These are phyloP conservation scores for Malus asiatica DNA, from an alignment of 306 rosid species.

Conservation along the genomic window DNA sequence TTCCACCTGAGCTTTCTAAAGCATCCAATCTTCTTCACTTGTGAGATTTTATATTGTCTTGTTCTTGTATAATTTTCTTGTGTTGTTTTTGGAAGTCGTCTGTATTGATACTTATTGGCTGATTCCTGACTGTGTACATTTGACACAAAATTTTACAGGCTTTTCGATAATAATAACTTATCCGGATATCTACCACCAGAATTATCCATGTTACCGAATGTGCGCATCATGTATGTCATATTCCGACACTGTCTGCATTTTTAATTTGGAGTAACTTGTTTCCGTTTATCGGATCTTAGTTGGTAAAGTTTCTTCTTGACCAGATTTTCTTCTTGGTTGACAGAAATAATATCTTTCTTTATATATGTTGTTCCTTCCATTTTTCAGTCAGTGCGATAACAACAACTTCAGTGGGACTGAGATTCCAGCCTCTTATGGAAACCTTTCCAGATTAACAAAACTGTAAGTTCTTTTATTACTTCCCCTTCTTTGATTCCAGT, in stretches of 20 bases:
- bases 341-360: background rate
- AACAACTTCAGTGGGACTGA: conserved; percentile 58
- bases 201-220: conserved; percentile 10
- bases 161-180: conserved; percentile 44
- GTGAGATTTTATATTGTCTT: conserved; percentile 24
- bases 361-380: background rate
- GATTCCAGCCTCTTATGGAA: conserved; percentile 60
- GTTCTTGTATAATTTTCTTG: background rate
- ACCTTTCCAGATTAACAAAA: conserved; percentile 52
- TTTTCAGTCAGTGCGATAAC: conserved; percentile 88
- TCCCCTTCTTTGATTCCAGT: background rate
- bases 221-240: conserved; percentile 30
- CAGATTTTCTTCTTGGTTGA: background rate
- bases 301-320: background rate
- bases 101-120: background rate
- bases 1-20: conserved; percentile 34
- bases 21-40: conserved; percentile 25
- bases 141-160: conserved; percentile 20
- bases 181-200: conserved; percentile 40
- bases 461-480: conserved; percentile 43
- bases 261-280: background rate
- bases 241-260: background rate
- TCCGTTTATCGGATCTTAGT: background rate
- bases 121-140: background rate
- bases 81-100: background rate